Base-by-base conservation (phyloP, 768 basidiomycete genomes). In the Hypholoma sublateritium region DNA sequence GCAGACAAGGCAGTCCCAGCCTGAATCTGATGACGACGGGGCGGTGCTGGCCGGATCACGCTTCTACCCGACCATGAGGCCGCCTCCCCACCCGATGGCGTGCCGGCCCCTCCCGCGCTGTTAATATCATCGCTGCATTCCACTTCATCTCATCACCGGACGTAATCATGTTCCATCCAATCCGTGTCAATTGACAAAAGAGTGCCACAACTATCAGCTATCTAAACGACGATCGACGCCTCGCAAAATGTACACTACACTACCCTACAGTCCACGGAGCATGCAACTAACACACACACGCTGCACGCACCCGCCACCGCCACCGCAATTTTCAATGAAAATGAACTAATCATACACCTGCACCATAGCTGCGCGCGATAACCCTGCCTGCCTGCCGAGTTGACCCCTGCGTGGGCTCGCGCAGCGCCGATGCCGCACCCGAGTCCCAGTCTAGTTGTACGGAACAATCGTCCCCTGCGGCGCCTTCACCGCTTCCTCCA, bases 401-500 rank as follows among this genome's bases (percentile, higher is more conserved):
- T 28, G 25, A 28, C 25, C 25, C 25, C 25, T 28, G 25, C 25
- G 25, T 28, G 25, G 25, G 25, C 25, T 28, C 25, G 25, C 28
- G 28, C 28, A 32, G 28, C 28, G 9, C 28, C 28, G 28, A 32
- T 3, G 28, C 28, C 28, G 28, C 6, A 9, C 28, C 28, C 28
- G 28, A 32, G 28, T n/a, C n/a, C n/a, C n/a, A n/a, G n/a, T n/a
- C n/a, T n/a, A n/a, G n/a, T n/a, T n/a, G n/a, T n/a, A 73, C 1
- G 64, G 66, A 7, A 48, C 59, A 34, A 76, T 67, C 2, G 37
- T 48, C 9, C 73, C 73, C 12, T 69, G 55, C 12, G 64, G 62
- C 0, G 69, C 59, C 50, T 68, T 72, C 9, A 65, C 60, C 1
- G 73, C 53, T 2, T 62, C 35, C 47, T 74, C 70, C 4, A 62